Evolutionary conservation across 352 stramenopile genomes (phyloP).

Genomic region (Peronospora tabacina): DNA sequence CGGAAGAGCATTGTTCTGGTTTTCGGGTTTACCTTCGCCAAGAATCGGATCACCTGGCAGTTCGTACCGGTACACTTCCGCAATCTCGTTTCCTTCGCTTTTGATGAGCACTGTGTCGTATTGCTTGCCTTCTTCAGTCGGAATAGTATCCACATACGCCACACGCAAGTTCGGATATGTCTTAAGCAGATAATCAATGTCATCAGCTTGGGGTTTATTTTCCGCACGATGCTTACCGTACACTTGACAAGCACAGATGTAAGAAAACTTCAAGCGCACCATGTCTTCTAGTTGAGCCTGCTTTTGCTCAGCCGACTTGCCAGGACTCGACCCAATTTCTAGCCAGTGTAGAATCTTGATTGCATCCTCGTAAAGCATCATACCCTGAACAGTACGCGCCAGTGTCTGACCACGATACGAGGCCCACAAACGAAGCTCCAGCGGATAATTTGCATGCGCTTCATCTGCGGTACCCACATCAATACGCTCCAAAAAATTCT

Average conservation of each 20-base stretch:
- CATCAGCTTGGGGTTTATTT: slow-evolving; percentile 52
- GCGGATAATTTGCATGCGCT: slow-evolving; percentile 48
- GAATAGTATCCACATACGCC: slow-evolving; percentile 70
- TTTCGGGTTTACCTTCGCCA: slow-evolving; percentile 83
- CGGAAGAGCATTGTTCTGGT: slow-evolving; percentile 84
- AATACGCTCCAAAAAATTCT: slow-evolving; percentile 73
- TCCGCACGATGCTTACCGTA: slow-evolving; percentile 74
- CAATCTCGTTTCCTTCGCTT: slow-evolving; percentile 55
- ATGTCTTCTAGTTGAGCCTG: slow-evolving; percentile 70
- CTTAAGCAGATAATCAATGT: slow-evolving; percentile 71
- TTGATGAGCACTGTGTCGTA: slow-evolving; percentile 71
- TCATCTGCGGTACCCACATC: slow-evolving; percentile 57
- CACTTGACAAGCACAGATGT: slow-evolving; percentile 80
- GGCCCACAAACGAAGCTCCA: slow-evolving; percentile 71
- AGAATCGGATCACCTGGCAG: slow-evolving; percentile 75
- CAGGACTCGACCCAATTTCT: slow-evolving; percentile 61
- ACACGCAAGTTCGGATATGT: slow-evolving; percentile 76
- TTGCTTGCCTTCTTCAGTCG: slow-evolving; percentile 25
- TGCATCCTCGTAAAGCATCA: slow-evolving; percentile 79
- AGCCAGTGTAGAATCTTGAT: slow-evolving; percentile 82
- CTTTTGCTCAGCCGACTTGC: slow-evolving; percentile 63
- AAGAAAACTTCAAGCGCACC: slow-evolving; percentile 77
- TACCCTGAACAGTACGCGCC: slow-evolving; percentile 65
- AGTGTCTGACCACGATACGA: slow-evolving; percentile 73
- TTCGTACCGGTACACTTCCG: slow-evolving; percentile 69